Evolutionary conservation across 768 basidiomycete genomes (phyloP).

Genomic region (Phallus indusiatus): DNA sequence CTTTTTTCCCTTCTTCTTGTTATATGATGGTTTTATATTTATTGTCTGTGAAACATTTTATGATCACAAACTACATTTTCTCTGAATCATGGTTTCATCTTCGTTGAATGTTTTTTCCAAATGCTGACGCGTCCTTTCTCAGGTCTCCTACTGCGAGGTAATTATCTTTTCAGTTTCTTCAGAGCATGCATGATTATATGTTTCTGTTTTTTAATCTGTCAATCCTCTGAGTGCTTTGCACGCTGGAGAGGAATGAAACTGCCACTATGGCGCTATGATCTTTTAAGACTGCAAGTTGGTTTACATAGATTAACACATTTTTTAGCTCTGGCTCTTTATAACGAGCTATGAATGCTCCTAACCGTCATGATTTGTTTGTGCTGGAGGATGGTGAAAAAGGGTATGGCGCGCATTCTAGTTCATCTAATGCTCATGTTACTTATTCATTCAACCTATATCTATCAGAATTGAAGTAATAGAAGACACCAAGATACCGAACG

Average conservation of each 20-base stretch:
- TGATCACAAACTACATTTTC: constrained; percentile 40
- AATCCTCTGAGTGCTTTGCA: constrained; percentile 38
- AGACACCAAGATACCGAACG: constrained; percentile 97
- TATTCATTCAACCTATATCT: constrained; percentile 7
- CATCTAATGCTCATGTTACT: constrained; percentile 8
- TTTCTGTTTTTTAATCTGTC: constrained; percentile 35
- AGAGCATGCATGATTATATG: constrained; percentile 26
- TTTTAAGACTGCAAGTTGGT: background rate
- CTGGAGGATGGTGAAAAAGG: constrained; percentile 89
- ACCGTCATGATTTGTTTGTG: constrained; percentile 83
- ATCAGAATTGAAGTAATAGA: constrained; percentile 80
- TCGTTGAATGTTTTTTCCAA: background rate
- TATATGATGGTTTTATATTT: constrained; percentile 46
- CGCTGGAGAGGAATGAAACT: constrained; percentile 18
- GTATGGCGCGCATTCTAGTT: constrained; percentile 43
- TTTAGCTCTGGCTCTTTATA: background rate
- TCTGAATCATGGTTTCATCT: constrained; percentile 29
- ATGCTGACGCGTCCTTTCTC: constrained; percentile 3
- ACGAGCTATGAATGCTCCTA: constrained; percentile 83
- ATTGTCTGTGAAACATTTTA: constrained; percentile 53
- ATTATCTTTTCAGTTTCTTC: background rate
- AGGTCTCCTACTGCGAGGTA: background rate
- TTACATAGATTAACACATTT: background rate
- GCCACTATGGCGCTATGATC: constrained; percentile 5
- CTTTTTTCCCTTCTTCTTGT: constrained; percentile 29